phyloP scores from a whole-genome alignment of 1,284 basidiomycete species.

The Mycena sp. region DNA sequence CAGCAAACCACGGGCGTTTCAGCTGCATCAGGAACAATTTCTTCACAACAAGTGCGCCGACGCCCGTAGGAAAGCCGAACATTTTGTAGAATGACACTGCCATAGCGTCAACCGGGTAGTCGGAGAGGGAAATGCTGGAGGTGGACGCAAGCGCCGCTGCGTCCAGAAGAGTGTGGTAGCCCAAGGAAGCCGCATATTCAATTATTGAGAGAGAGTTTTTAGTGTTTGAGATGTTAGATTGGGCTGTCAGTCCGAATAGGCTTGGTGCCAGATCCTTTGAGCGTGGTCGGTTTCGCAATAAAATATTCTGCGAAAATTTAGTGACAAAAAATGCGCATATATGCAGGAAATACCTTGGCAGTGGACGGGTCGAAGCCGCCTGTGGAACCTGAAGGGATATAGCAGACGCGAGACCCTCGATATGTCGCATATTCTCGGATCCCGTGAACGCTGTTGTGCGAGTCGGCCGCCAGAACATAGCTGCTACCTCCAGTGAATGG shows the following conservation, averaged over 20 bases:
- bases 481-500: conserved; percentile 66
- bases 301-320: conserved; percentile 47
- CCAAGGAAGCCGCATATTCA: conserved; percentile 69
- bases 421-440: conserved; percentile 74
- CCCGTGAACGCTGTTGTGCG: conserved; percentile 88
- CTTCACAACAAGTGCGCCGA: conserved; percentile 82
- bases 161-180: conserved; percentile 80
- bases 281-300: conserved; percentile 54
- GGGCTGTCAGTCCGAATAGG: conserved; percentile 80
- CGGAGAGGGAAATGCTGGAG: conserved; percentile 69
- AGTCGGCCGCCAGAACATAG: conserved; percentile 76
- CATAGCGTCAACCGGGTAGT: conserved; percentile 80
- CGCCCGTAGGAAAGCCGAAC: conserved; percentile 88
- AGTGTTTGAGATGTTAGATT: conserved; percentile 81
- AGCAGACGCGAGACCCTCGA: conserved; percentile 63
- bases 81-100: conserved; percentile 90
- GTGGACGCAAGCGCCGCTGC: conserved; percentile 83
- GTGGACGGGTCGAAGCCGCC: conserved; percentile 68
- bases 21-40: conserved; percentile 69
- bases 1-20: conserved; percentile 84
- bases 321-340: conserved; percentile 3
- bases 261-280: conserved; percentile 55
- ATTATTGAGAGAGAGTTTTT: conserved; percentile 68
- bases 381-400: conserved; percentile 68
- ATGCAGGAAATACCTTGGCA: conserved; percentile 61